Percentiles rank a stretch among this genome's conserved stretches.
phyloP scores from a whole-genome alignment of 108 stramenopile genomes.

The Pseudonitzschia pungens region DNA sequence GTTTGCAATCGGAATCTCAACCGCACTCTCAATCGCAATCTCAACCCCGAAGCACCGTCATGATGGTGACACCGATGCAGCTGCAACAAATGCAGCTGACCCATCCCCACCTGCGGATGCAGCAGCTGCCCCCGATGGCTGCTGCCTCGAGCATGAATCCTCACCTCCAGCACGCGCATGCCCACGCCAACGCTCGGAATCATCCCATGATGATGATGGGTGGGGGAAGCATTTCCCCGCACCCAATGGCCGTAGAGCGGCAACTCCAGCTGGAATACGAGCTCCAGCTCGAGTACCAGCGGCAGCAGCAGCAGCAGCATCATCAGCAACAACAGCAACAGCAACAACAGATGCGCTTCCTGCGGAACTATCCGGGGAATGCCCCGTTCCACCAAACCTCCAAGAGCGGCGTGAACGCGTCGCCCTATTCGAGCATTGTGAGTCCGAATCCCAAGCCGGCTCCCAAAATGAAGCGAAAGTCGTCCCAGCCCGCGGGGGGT shows the following conservation, averaged over 20 bases:
- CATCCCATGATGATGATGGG: neutral
- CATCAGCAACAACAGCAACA: neutral
- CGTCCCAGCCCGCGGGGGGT: no score
- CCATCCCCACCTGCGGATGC: no score
- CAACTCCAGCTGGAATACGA: neutral
- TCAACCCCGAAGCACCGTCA: no score
- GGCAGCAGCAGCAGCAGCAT: neutral
- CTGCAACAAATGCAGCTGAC: no score
- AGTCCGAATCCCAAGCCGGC: no score
- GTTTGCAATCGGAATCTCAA: no score
- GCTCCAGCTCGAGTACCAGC: neutral
- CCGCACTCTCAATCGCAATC: no score
- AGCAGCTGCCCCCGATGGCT: neutral
- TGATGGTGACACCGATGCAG: no score
- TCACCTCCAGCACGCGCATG: neutral
- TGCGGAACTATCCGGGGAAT: neutral
- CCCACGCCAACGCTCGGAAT: neutral
- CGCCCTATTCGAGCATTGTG: neutral
- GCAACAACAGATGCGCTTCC: neutral
- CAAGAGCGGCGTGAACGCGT: neutral
- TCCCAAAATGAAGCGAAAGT: no score
- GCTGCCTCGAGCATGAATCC: neutral
- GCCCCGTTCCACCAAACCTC: neutral
- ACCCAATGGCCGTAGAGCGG: neutral
- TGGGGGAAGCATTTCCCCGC: neutral